Conservation (phyloP, 164 flowering plant species). For the Amborella trichopoda region DNA sequence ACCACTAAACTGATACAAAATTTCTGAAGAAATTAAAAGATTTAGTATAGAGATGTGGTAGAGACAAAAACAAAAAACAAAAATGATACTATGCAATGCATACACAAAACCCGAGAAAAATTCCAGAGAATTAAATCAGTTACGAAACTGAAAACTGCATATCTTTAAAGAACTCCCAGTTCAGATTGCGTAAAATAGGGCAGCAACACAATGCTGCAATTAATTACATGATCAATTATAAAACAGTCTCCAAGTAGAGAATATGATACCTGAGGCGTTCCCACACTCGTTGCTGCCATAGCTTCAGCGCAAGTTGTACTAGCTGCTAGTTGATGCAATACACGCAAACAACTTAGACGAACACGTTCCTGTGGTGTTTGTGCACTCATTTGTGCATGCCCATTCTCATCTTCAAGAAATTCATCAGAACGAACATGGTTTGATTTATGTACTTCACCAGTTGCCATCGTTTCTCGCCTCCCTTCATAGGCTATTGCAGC, state of each 20-base stretch:
- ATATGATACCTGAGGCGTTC: conserved; percentile 88
- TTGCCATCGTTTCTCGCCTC: conserved; percentile 87
- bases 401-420: conserved; percentile 48
- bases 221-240: too few species aligned
- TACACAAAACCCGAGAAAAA: background rate
- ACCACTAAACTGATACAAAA: background rate
- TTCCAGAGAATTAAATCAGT: background rate
- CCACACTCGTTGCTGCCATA: conserved; percentile 98
- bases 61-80: background rate
- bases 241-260: too few species aligned
- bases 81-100: too few species aligned
- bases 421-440: conserved; percentile 18
- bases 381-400: conserved; percentile 22
- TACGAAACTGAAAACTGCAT: too few species aligned
- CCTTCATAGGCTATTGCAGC: conserved; percentile 96
- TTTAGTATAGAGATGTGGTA: background rate
- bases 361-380: conserved; percentile 95
- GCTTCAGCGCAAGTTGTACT: conserved; percentile 99
- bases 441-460: conserved; percentile 44
- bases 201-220: too few species aligned
- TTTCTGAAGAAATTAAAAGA: background rate
- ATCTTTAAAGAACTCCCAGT: too few species aligned
- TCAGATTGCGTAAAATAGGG: too few species aligned
- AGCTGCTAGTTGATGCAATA: conserved; percentile 96
- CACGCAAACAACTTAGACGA: conserved; percentile 96